These are phyloP conservation scores for Quercus bicolor DNA, from an alignment of 306 rosid genomes.

Conservation along the genomic window DNA sequence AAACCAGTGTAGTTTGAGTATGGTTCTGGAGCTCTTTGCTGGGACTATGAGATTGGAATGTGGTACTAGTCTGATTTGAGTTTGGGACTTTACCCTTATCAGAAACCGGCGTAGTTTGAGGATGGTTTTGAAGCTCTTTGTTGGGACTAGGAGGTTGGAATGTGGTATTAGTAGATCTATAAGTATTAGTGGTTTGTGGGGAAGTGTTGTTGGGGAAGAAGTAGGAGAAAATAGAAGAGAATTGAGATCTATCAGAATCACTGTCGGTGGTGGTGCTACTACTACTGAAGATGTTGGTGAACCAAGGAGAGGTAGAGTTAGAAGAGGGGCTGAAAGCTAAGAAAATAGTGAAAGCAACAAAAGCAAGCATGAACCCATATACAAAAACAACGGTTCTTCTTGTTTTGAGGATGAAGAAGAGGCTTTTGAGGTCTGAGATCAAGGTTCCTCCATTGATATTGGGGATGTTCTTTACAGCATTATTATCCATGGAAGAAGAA, in stretches of 20 bases:
- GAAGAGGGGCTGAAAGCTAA: conserved; percentile 62
- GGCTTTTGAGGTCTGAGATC: conserved; percentile 50
- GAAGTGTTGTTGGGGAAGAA: conserved; percentile 50
- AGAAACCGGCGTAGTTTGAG: conserved; percentile 16
- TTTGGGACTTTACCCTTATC: conserved; percentile 13
- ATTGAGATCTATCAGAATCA: conserved; percentile 39
- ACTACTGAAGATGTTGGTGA: conserved; percentile 44
- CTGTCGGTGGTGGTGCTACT: conserved; percentile 7
- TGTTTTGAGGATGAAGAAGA: conserved; percentile 57
- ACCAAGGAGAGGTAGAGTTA: conserved; percentile 56
- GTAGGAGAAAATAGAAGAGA: conserved; percentile 39
- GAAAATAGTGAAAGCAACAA: conserved; percentile 67
- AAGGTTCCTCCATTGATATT: conserved; percentile 32
- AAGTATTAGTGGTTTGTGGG: conserved; percentile 4
- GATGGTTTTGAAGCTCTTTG: conserved; percentile 22
- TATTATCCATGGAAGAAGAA: conserved; percentile 64
- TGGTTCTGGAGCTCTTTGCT: conserved; percentile 18
- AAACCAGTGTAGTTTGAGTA: conserved; percentile 16
- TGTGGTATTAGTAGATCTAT: conserved; percentile 59
- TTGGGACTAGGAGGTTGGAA: conserved; percentile 15
- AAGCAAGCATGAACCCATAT: conserved; percentile 59
- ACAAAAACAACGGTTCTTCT: conserved; percentile 57
- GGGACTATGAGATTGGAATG: conserved; percentile 4
- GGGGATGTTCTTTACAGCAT: conserved; percentile 55
- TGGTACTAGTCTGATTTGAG: conserved; percentile 30